Evolutionary conservation across 768 basidiomycete genomes (phyloP).

Genomic region (Termitomyces sp.): DNA sequence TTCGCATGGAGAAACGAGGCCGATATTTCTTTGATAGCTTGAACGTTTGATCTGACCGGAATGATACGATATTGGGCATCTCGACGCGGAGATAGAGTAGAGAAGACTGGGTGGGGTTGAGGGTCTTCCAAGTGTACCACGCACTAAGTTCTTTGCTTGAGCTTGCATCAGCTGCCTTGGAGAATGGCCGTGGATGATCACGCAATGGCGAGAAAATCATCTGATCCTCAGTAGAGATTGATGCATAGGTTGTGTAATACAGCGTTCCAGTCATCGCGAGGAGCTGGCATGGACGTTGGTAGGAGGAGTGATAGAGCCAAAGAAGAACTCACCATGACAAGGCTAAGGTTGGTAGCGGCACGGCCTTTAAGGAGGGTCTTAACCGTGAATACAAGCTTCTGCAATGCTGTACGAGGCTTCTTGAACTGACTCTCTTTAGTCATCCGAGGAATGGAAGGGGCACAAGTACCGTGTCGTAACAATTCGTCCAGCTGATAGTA

Average conservation of each 20-base stretch:
- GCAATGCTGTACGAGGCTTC: slow-evolving; percentile 38
- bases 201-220: slow-evolving; percentile 23
- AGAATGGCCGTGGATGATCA: slow-evolving; percentile 27
- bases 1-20: slow-evolving; percentile 40
- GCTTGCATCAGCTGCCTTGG: slow-evolving; percentile 16
- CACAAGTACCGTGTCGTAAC: slow-evolving; percentile 59
- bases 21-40: slow-evolving; percentile 22
- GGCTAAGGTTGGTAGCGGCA: slow-evolving; percentile 71
- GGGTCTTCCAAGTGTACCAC: slow-evolving; percentile 66
- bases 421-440: slow-evolving; percentile 24
- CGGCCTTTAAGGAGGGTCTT: slow-evolving; percentile 56
- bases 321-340: slow-evolving; percentile 56
- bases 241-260: slow-evolving; percentile 66
- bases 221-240: slow-evolving; percentile 23
- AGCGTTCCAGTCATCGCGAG: slow-evolving; percentile 70
- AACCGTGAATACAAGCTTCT: slow-evolving; percentile 31
- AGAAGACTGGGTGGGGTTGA: slow-evolving; percentile 64
- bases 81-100: slow-evolving; percentile 78
- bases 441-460: slow-evolving; percentile 32
- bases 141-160: slow-evolving; percentile 37
- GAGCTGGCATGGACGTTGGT: slow-evolving; percentile 38
- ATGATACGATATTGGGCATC: slow-evolving; percentile 69
- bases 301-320: slow-evolving; percentile 5
- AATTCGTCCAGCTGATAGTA: slow-evolving; percentile 72
- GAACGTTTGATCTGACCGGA: slow-evolving; percentile 35